A percentile compares a stretch with the other conserved stretches of the same genome.
Conservation (phyloP, 306 rosid genomes). For the Inga leiocalycina region DNA sequence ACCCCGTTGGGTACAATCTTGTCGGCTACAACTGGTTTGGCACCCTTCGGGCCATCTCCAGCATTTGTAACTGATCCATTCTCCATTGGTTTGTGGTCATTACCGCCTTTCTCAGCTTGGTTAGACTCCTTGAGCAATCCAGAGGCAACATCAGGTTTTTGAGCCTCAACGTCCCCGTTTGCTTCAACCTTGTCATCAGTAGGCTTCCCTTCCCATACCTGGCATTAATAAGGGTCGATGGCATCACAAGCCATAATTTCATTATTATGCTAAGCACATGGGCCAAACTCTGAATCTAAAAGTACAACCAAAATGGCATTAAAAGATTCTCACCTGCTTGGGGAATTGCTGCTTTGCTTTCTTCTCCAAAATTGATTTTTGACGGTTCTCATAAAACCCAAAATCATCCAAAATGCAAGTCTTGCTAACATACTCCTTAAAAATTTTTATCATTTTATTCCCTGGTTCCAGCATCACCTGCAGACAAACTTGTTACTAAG, state of each 20-base stretch:
- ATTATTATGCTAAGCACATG: neutral
- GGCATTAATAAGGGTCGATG: conserved; percentile 7
- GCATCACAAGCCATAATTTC: neutral
- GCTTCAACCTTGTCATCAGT: conserved; percentile 69
- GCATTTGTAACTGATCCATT: conserved; percentile 57
- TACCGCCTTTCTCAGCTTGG: conserved; percentile 33
- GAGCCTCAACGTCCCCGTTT: conserved; percentile 52
- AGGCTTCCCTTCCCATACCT: conserved; percentile 96
- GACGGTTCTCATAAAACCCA: conserved; percentile 65
- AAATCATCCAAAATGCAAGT: conserved; percentile 76
- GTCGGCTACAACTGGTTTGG: conserved; percentile 68
- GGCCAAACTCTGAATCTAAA: neutral
- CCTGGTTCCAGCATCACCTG: conserved; percentile 72
- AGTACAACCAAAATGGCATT: neutral
- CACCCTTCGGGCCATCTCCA: conserved; percentile 90
- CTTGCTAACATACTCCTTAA: conserved; percentile 61
- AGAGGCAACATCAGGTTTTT: conserved; percentile 50
- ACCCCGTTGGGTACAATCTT: conserved; percentile 61
- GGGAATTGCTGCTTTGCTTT: conserved; percentile 66
- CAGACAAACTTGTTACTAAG: conserved; percentile 16
- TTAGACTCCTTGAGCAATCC: conserved; percentile 55
- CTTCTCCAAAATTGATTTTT: conserved; percentile 71
- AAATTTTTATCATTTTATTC: conserved; percentile 53
- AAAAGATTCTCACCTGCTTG: conserved; percentile 51
- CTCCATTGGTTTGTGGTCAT: conserved; percentile 49